Base-by-base conservation (phyloP, 371 early-diverging fungal species). In the Rhizopus arrhizus region DNA sequence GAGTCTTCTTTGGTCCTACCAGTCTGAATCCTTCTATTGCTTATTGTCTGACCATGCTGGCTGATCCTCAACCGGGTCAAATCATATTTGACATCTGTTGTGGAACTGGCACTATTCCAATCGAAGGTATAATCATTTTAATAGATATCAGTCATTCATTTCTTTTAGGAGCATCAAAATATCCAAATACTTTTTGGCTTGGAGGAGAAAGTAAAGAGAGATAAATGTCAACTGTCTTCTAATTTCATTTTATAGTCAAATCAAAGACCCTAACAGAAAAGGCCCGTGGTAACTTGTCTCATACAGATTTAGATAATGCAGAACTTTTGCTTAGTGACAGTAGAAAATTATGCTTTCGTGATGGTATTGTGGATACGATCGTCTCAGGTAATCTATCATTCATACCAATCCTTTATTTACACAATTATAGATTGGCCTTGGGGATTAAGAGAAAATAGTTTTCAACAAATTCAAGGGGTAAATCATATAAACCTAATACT, bases 21-120 rank as follows among this genome's bases (percentile, higher is more conserved):
- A 74, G 74, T 47, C 40, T 80, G 42, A 76, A 72, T 59, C 73
- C 80, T 28, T 60, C 61, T 43, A 76, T 80, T 48, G 80, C 80
- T 4, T 70, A 70, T 63, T 80, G 80, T 52, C 54, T 80, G 45
- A 64, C 61, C 6, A 46, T 59, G 13, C 9, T 76, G 5, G 71
- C 67, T 1, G 50, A 73, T 29, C 77, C 80, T 31, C 42, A 62
- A 46, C 68, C 74, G 15, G 80, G 80, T 0, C 64, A 80, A 40
- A 43, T 80, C 13, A 58, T 80, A 0, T 53, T 80, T 22, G 80
- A 80, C 56, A 76, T 76, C 72, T 80, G 80, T 35, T 74, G 77
- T 64, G 80, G 80, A 11, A 78, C 78, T 4, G 72, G 59, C 7
- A 69, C 69, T 53, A 66, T 73, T 11, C 72, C 72, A 11, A 72